Base-by-base conservation (phyloP, 2,329 filamentous ascomycete genomes). In the Calcarisporium arbuscula region DNA sequence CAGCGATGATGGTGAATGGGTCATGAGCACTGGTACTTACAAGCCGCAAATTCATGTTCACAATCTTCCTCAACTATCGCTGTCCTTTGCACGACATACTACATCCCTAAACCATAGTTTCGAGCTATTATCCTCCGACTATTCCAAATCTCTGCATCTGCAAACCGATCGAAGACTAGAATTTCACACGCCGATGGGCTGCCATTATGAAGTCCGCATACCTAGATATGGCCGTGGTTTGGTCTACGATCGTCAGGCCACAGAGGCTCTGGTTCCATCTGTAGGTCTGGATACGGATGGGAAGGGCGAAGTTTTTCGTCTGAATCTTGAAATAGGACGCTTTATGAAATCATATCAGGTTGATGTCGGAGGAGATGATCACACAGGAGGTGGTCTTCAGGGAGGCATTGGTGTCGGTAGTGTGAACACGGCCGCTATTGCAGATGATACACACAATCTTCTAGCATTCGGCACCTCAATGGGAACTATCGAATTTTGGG, bases 401-500 rank as follows among this genome's bases (percentile, higher is more conserved):
- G 90, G 90, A 39, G 85, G 89, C 31, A 85, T 95, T 30, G 73
- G 82, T 38, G 82, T 86, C 1, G 88, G 89, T 11, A 82, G 83
- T 32, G 88, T 96, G 34, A 95, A 96, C 53, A 81, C 81, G 7
- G 90, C 80, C 10, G 82, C 89, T 4, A 77, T 95, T 40, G 92
- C 92, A 4, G 86, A 95, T 54, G 75, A 82, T 26, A 89, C 85
- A 30, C 92, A 98, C 57, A 92, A 92, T 37, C 69, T 98, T 5
- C 72, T 89, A 21, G 89, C 90, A 1, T 98, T 98, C 50, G 92
- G 94, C 34, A 98, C 92, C 2, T 89, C 87, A 4, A 67, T 92
- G 37, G 90, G 92, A n/a, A 95, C 90, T 1, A 86, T 96, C 18
- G 92, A 98, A 56, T 90, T 96, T 52, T 98, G 89, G 86, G 92